phyloP scores from a whole-genome alignment of 2,329 filamentous ascomycete species.

The Nemania bipapillata region DNA sequence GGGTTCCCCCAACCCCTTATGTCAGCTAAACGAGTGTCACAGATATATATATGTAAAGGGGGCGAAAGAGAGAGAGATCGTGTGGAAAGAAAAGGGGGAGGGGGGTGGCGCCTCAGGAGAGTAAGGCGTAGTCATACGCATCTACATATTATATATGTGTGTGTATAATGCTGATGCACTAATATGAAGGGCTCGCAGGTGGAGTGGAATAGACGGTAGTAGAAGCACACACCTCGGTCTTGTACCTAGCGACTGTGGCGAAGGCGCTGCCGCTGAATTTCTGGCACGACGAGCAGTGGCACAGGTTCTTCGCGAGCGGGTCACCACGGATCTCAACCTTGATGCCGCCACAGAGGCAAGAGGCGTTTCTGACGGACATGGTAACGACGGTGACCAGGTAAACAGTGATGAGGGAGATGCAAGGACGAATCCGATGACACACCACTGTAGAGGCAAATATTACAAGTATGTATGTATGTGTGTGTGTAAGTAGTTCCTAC shows the following conservation, averaged over 20 bases:
- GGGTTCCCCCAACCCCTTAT: no score
- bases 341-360: slow-evolving; percentile 47
- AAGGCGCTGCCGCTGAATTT: slow-evolving; percentile 39
- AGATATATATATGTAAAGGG: background rate
- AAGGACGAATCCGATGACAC: no score
- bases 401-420: background rate
- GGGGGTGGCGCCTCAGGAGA: background rate
- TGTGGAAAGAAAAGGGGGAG: background rate
- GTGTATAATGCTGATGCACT: background rate
- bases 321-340: slow-evolving; percentile 37
- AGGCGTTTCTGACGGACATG: slow-evolving; percentile 40
- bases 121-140: slow-evolving; percentile 1
- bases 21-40: background rate
- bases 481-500: background rate
- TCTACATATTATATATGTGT: no score
- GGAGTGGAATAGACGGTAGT: background rate
- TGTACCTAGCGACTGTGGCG: slow-evolving; percentile 38
- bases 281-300: slow-evolving; percentile 47
- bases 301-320: slow-evolving; percentile 40
- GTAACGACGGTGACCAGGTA: background rate
- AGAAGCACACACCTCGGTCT: slow-evolving; percentile 36
- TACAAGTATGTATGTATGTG: no score
- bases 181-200: background rate
- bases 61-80: no score
- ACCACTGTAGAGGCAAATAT: no score